These are phyloP conservation scores for Aspergillus aculeatinus DNA, from an alignment of 2,329 filamentous ascomycete species.

Conservation along the genomic window DNA sequence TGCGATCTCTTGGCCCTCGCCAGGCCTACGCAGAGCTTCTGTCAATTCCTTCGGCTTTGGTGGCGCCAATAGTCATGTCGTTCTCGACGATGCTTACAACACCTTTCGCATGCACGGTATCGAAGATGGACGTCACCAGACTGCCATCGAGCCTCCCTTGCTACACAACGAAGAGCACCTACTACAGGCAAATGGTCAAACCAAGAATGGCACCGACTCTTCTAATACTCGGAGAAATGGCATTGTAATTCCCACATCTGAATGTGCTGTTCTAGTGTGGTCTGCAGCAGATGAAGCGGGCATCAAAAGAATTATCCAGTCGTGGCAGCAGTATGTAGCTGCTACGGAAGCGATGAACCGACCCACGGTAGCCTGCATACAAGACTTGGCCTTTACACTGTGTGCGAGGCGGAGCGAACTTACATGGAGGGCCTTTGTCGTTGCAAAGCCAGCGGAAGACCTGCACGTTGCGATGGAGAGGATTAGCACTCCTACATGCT, in stretches of 20 bases:
- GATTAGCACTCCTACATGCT: neutral
- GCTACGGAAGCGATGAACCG: no score
- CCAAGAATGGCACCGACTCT: no score
- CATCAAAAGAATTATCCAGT: constrained; percentile 4
- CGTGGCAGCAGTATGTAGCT: constrained; percentile 1
- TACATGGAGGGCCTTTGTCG: constrained; percentile 1
- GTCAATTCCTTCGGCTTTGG: constrained; percentile 30
- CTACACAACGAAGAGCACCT: neutral
- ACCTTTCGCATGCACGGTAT: constrained; percentile 1
- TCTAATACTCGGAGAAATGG: neutral
- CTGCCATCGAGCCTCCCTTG: neutral
- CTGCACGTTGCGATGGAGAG: neutral
- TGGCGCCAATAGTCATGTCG: constrained; percentile 26
- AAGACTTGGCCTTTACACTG: constrained; percentile 6
- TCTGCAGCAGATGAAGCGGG: constrained; percentile 13
- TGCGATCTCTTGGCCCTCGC: constrained; percentile 19
- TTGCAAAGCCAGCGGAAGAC: neutral
- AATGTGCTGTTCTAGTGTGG: constrained; percentile 9
- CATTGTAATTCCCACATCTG: neutral
- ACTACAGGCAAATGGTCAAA: neutral
- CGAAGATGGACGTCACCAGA: neutral
- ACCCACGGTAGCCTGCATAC: neutral
- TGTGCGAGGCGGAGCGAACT: constrained; percentile 1
- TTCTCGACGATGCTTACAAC: constrained; percentile 24
- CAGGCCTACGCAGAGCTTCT: constrained; percentile 19